A percentile compares a stretch with the other conserved stretches of the same genome.
These are phyloP conservation scores for Monosporascus sp. DNA, from an alignment of 2,329 filamentous ascomycete species.

Conservation along the genomic window DNA sequence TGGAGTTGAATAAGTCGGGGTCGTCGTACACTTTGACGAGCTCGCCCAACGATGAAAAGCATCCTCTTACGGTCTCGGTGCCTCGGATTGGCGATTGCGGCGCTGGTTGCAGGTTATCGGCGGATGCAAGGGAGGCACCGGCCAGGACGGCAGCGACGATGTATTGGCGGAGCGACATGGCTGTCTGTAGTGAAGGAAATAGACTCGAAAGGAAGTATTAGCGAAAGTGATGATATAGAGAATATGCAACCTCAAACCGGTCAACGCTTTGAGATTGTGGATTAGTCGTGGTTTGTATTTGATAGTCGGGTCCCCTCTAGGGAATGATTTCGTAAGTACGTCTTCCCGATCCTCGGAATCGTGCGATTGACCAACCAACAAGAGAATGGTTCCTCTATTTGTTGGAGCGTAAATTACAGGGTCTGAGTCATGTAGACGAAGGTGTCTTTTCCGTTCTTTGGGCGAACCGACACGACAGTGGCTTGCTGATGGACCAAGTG, in stretches of 20 bases:
- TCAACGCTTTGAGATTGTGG: conserved; percentile 22
- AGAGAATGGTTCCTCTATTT: conserved; percentile 3
- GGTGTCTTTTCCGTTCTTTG: neutral
- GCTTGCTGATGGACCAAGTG: neutral
- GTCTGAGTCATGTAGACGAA: neutral
- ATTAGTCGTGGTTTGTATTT: conserved; percentile 2
- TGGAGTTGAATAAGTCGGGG: conserved; percentile 29
- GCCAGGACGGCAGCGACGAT: conserved; percentile 22
- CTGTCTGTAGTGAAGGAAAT: conserved; percentile 1
- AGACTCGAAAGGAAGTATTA: conserved; percentile 9
- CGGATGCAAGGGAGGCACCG: conserved; percentile 15
- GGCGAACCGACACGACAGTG: neutral
- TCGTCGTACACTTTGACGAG: conserved; percentile 23
- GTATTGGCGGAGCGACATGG: conserved; percentile 23
- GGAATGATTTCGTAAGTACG: conserved; percentile 5
- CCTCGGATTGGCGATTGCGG: conserved; percentile 30
- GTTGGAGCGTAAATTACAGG: neutral
- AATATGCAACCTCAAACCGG: conserved; percentile 16
- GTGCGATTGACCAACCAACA: conserved; percentile 7
- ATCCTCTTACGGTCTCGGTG: conserved; percentile 44
- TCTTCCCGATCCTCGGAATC: conserved; percentile 4
- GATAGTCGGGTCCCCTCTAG: conserved; percentile 9
- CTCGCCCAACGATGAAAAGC: conserved; percentile 41
- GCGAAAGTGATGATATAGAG: conserved; percentile 6
- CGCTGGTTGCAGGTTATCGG: conserved; percentile 27